Base-by-base conservation (phyloP, 2,329 filamentous ascomycete species). In the Fusarium equiseti region DNA sequence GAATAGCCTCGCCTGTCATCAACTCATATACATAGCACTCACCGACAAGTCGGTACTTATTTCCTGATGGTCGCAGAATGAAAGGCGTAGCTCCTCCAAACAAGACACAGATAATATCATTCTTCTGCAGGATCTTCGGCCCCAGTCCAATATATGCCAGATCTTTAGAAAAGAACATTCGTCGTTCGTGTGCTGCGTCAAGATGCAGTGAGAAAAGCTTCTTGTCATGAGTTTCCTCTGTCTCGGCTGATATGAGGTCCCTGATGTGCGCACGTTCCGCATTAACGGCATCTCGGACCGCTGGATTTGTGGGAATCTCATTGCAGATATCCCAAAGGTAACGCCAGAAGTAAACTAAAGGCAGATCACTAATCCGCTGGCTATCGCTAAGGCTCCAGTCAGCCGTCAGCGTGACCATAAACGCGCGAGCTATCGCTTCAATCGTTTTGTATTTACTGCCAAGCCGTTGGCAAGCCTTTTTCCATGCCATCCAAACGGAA, bases 151-250 rank as follows among this genome's bases (percentile, higher is more conserved):
- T 38, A 2, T 38, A n/a, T n/a, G 35, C 18, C 35, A 38, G 1
- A 9, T 38, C 18, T 11, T 6, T 11, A 0, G 35, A 38, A 1
- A 38, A 38, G 0, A 38, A 38, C 1, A 38, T 11, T 38, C 35
- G 9, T 1, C 35, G 35, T n/a, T 38, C 5, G 18, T 38, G 35
- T 0, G 35, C 35, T 0, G 35, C 9, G 9, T 38, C 35, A n/a
- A 38, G 35, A 38, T 38, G 35, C 0, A 38, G 18, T 1, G 35
- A 38, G 9, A 38, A n/a, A 4, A 1, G 16, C 3, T 38, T 38
- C n/a, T 38, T 9, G 16, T n/a, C 35, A 0, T 38, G 0, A 0
- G 1, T 3, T 6, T 0, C 11, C 9, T n/a, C 16, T 6, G 16
- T 38, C 9, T n/a, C 5, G 0, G 35, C 18, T 18, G 16, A n/a